Evolutionary conservation across 1,284 basidiomycete genomes (phyloP).

Genomic region (Porodaedalea pini): DNA sequence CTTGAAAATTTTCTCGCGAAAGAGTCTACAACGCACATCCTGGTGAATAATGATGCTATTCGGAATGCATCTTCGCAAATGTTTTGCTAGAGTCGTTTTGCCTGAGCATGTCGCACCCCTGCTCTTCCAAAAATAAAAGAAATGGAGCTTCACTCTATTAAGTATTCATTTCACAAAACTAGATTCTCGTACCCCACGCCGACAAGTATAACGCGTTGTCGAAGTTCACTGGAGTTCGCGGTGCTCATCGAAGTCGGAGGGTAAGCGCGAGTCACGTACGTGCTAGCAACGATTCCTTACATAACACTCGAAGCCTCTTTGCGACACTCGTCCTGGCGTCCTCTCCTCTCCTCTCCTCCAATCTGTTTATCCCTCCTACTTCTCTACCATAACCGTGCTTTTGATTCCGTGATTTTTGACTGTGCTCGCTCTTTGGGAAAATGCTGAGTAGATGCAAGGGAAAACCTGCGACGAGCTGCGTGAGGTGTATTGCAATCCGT

Average conservation of each 20-base stretch:
- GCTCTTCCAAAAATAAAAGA: not conserved
- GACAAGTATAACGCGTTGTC: conserved; percentile 51
- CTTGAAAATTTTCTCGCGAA: conserved; percentile 1
- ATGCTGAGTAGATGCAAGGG: conserved; percentile 9
- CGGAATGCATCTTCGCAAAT: conserved; percentile 72
- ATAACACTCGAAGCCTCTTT: not conserved
- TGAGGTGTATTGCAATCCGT: conserved; percentile 5
- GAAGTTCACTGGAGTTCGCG: not conserved
- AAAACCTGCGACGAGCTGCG: not conserved
- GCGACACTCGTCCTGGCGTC: not conserved
- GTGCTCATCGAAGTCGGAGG: not conserved
- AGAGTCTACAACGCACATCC: conserved; percentile 56
- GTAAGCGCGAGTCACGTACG: not conserved
- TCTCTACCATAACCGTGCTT: too few species aligned
- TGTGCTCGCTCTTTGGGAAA: not conserved
- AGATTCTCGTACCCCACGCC: conserved; percentile 57
- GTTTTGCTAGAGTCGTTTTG: conserved; percentile 94
- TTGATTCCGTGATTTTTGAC: too few species aligned
- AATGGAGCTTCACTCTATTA: not conserved
- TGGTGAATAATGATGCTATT: conserved; percentile 86
- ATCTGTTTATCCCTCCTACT: not conserved
- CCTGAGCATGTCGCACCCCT: conserved; percentile 85
- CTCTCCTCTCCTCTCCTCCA: not conserved
- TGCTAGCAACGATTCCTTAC: not conserved
- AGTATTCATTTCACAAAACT: not conserved